Evolutionary conservation across 495 filamentous ascomycete genomes (phyloP), one percentile per base, ranked within the genome.

Genomic region (Daldinia concentrica): DNA sequence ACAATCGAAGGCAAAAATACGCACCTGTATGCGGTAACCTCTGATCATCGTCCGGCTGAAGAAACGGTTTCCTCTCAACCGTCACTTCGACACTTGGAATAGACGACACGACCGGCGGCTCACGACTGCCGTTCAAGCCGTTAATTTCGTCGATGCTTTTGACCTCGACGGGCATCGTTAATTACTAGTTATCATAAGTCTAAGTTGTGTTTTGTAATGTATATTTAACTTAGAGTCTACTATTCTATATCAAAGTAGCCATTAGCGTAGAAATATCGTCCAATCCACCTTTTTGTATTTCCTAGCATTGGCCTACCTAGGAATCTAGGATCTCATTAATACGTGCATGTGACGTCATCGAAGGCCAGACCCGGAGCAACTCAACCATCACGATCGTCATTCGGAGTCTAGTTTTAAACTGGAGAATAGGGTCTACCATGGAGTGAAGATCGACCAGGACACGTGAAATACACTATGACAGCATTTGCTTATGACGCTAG

Each of bases 41-140:
- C 61, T 69, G 58, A 5, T 75, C 66, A 17, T 68, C 72, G 0
- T 68, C 61, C 7, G 71, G 70, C 41, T 73, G 76, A 48, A 70
- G 56, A 29, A 78, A 78, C 0, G 76, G 74, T 17, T 72, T 72
- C 22, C 72, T 62, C 48, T 79, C 50, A 19, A 68, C 65, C 22
- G 73, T 77, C 19, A 74, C 73, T 14, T 66, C 64, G 0, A 72
- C 72, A 15, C 58, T 48, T 6, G 32, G 45, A 43, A 78, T 78
- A 27, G 66, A 64, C 9, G 54, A 48, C 9, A 58, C 59, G 51
- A 69, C 52, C 0, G 66, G 66, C 39, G 66, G 30, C 15, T 57
- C 4, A 8, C 9, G 57, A 14, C 66, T 54, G 11, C 30, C 39
- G 41, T 63, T 54, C 12, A 52, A 22, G 30, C 58, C 58, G 39